These are phyloP conservation scores for Talaromyces sp. DNA, from an alignment of 2,329 filamentous ascomycete species.

Conservation along the genomic window DNA sequence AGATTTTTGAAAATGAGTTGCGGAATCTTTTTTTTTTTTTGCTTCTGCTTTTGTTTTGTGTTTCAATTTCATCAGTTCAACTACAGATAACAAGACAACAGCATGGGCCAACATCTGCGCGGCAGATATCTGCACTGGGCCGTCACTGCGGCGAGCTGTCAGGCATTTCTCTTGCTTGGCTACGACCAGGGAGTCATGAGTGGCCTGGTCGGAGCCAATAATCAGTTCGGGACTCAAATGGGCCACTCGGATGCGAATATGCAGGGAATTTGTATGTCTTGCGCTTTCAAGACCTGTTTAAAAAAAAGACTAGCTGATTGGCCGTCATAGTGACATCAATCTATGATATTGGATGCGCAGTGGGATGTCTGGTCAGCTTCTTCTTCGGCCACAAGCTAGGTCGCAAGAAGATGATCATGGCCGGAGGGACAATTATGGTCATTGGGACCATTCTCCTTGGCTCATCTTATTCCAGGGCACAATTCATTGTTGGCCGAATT, in stretches of 20 bases:
- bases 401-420: constrained; percentile 37
- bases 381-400: constrained; percentile 39
- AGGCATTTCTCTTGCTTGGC: constrained; percentile 34
- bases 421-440: constrained; percentile 39
- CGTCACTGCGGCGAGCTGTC: constrained; percentile 34
- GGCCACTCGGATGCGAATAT: constrained; percentile 30
- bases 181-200: constrained; percentile 48
- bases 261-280: constrained; percentile 28
- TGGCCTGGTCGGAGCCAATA: constrained; percentile 41
- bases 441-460: constrained; percentile 39
- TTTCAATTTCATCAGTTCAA: not conserved
- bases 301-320: not conserved
- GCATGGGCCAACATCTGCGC: constrained; percentile 9
- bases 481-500: constrained; percentile 43
- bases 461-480: constrained; percentile 33
- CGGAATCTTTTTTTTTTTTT: not conserved
- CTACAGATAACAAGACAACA: not conserved
- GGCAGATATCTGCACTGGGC: constrained; percentile 16
- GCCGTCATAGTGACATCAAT: constrained; percentile 4
- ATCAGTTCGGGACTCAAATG: constrained; percentile 35
- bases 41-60: not conserved
- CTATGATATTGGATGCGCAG: constrained; percentile 25
- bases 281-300: constrained; percentile 5
- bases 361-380: constrained; percentile 25
- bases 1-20: no score